phyloP scores from a whole-genome alignment of 2,329 filamentous ascomycete species.

The Fusarium pilosicola region DNA sequence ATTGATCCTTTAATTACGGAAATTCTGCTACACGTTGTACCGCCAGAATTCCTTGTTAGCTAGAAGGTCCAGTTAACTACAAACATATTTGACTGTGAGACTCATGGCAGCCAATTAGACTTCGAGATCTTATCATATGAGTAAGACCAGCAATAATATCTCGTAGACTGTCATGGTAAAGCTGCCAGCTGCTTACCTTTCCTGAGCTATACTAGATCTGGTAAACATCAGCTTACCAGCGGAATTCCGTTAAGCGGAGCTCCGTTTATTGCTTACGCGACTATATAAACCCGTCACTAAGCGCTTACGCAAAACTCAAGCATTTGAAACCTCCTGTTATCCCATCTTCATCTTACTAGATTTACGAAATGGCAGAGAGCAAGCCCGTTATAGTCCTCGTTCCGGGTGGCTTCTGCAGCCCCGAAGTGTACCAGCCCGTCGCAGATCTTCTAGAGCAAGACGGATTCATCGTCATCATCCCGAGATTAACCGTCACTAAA shows the following conservation, averaged over 20 bases:
- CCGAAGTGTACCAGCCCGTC: background rate
- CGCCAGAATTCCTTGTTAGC: background rate
- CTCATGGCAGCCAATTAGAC: background rate
- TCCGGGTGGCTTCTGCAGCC: background rate
- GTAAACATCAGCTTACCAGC: background rate
- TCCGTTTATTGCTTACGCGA: background rate
- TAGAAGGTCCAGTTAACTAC: no score
- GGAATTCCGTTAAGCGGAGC: background rate
- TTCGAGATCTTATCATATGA: rapidly evolving
- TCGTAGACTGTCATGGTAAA: background rate
- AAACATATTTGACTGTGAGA: rapidly evolving
- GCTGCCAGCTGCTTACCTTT: no score
- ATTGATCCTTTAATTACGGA: background rate
- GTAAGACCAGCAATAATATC: background rate
- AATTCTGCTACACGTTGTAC: background rate
- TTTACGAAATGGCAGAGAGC: background rate
- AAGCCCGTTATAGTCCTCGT: background rate
- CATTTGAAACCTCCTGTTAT: rapidly evolving
- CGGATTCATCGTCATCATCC: background rate
- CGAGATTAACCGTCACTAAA: background rate
- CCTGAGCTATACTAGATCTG: background rate
- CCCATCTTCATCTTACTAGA: rapidly evolving
- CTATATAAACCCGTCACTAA: rapidly evolving
- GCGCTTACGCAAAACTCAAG: rapidly evolving
- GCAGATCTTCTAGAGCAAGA: background rate